These are phyloP conservation scores for Pogostemon cablin DNA, from an alignment of 257 asterid species.

Conservation along the genomic window DNA sequence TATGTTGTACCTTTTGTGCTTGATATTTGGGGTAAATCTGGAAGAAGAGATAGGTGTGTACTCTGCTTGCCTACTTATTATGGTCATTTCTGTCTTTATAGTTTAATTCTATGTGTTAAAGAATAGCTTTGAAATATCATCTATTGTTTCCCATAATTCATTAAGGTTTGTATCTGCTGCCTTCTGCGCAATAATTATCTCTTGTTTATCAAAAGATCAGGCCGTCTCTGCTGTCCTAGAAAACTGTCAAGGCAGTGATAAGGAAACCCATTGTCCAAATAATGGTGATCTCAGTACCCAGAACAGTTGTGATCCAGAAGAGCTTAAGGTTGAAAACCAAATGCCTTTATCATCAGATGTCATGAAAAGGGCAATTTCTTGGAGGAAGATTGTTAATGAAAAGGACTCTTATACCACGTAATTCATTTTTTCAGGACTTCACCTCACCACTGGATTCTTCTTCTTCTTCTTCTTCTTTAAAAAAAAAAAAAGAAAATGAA, in stretches of 20 bases:
- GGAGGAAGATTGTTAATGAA: slow-evolving; percentile 67
- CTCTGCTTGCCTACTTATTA: slow-evolving; percentile 17
- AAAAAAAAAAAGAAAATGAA: too few relatives aligned
- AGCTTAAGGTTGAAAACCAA: slow-evolving; percentile 43
- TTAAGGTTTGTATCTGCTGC: slow-evolving; percentile 16
- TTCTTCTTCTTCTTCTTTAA: background rate
- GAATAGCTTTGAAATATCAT: slow-evolving; percentile 23
- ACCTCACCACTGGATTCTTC: slow-evolving; percentile 24
- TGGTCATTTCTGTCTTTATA: background rate
- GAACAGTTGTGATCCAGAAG: slow-evolving; percentile 34
- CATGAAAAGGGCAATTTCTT: slow-evolving; percentile 63
- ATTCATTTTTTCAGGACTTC: slow-evolving; percentile 37
- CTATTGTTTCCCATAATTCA: slow-evolving; percentile 28
- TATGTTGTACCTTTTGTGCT: slow-evolving; percentile 20
- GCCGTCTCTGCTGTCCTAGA: slow-evolving; percentile 73
- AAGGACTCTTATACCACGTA: slow-evolving; percentile 60
- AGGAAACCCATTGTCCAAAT: slow-evolving; percentile 36
- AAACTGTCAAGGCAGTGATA: slow-evolving; percentile 50
- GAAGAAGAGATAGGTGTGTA: slow-evolving; percentile 13
- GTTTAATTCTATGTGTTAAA: slow-evolving; percentile 5
- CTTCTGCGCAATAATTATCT: slow-evolving; percentile 41
- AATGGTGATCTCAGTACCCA: slow-evolving; percentile 42
- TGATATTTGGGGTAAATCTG: slow-evolving; percentile 24
- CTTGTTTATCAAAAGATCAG: slow-evolving; percentile 63
- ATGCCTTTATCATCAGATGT: slow-evolving; percentile 41